Evolutionary conservation across 139 green algal genomes (phyloP), one percentile per base, ranked within the genome.

Genomic region (Auxenochlorella pyrenoidosa): DNA sequence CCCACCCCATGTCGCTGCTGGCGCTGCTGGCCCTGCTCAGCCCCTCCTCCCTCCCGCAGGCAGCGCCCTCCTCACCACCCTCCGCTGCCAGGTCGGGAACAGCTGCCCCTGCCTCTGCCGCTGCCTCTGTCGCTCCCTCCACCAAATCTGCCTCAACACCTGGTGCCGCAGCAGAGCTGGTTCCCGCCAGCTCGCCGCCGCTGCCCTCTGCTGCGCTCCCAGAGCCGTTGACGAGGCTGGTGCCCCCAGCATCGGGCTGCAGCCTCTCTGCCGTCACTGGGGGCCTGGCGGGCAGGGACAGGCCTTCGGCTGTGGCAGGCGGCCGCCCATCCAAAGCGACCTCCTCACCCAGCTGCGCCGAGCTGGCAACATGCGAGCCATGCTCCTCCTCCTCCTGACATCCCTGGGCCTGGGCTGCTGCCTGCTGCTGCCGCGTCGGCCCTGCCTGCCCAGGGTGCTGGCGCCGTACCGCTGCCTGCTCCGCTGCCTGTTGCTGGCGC

Each of bases 1-100:
- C 80, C 80, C 80, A 85, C 28, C 80, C 80, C 3, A 85, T 2
- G 41, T 85, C 63, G 41, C 63, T 76, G 80, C 80, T 43, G 40
- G n/a, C 40, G 58, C 80, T 85, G 80, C 80, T 85, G 15, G 32
- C 40, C 12, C 41, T 38, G 75, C 75, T 81, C 28, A 36, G 43
- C 41, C 41, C 44, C 73, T 58, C 38, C 40, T 21, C n/a, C 40
- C 66, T 24, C 30, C 28, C 5, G 60, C 60, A 18, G 10, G 22
- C 12, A 54, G 60, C 3, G 63, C 28, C 30, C 63, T 38, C 63
- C 63, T 71, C 63, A 26, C 2, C 28, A 10, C 22, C 28, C n/a
- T n/a, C n/a, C 8, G 5, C 63, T 34, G 63, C 63, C 21, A 16
- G 63, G n/a, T 30, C 68, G 18, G 2, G 16, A 15, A 5, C 75